Evolutionary conservation across 805 yeast species (phyloP), one percentile per base, ranked within the genome.

Genomic region (Wickerhamomyces canadensis): DNA sequence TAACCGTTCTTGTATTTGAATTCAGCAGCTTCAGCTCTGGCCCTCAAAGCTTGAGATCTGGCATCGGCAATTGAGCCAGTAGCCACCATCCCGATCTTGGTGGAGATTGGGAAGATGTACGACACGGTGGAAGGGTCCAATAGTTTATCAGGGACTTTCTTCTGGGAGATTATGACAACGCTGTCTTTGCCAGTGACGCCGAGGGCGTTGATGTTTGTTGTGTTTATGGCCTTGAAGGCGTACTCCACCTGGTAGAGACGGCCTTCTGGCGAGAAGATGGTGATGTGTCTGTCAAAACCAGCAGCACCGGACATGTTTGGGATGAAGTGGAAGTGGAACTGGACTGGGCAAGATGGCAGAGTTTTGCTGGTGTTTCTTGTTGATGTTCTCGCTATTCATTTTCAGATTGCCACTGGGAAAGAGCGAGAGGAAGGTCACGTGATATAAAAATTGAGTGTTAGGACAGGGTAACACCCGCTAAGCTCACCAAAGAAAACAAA

Each of bases 221-320:
- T 78, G 56, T 88, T 93, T 60, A 93, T 88, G 5, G 98, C 98
- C 62, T 93, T 89, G 70, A 89, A 89, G 6, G 98, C 98, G 58
- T 93, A 93, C 62, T 93, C 98, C 26, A 91, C 98, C 67, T 93
- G 98, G 66, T 84, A 93, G 44, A 93, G 72, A 64, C 98, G 80
- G 32, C 98, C 98, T 61, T 93, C 98, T 16, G 98, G 98, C 27
- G 98, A 91, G 68, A 93, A 93, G 54, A 93, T 89, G 21, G 98
- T 93, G 62, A 93, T 93, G 63, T 93, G 98, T 71, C 98, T 84
- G 68, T 93, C 98, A 62, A 89, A 93, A 37, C 98, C 98, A n/a
- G 98, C 95, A 45, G 64, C 65, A 35, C 74, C 72, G 40, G 72
- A 71, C 71, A 67, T 60, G 19, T 34, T n/a, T 13, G 8, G 18